These are phyloP conservation scores for Kwoniella shandongensis DNA, from an alignment of 768 basidiomycete genomes.

Conservation along the genomic window DNA sequence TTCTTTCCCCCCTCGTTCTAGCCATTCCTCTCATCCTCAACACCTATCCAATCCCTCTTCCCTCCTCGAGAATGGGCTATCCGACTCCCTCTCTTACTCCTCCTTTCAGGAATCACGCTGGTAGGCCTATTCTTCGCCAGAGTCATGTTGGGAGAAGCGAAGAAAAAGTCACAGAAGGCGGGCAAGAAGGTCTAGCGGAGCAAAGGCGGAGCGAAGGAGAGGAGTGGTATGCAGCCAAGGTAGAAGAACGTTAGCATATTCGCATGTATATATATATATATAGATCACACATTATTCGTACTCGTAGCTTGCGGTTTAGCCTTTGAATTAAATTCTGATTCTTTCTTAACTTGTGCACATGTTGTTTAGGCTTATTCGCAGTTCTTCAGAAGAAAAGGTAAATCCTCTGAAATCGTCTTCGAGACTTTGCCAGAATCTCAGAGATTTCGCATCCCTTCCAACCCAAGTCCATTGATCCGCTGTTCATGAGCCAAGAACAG, in stretches of 20 bases:
- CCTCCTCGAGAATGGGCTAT: constrained; percentile 91
- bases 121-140: constrained; percentile 78
- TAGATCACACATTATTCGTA: too few species aligned
- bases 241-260: neutral
- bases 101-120: constrained; percentile 74
- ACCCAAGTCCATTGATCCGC: too few species aligned
- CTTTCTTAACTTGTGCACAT: too few species aligned
- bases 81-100: constrained; percentile 75
- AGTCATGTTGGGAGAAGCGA: constrained; percentile 72
- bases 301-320: neutral
- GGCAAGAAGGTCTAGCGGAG: constrained; percentile 56
- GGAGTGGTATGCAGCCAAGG: neutral
- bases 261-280: neutral
- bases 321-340: too few species aligned
- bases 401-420: too few species aligned
- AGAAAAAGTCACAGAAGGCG: constrained; percentile 65
- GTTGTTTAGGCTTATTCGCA: too few species aligned
- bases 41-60: constrained; percentile 73
- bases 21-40: constrained; percentile 78
- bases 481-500: too few species aligned
- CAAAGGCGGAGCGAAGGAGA: constrained; percentile 14
- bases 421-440: too few species aligned
- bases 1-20: constrained; percentile 20
- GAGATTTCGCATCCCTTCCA: too few species aligned
- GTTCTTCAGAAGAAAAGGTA: too few species aligned